Percentiles rank a stretch among this genome's conserved stretches.
phyloP scores from a whole-genome alignment of 2,329 filamentous ascomycete species.

The Fusarium hainanense region DNA sequence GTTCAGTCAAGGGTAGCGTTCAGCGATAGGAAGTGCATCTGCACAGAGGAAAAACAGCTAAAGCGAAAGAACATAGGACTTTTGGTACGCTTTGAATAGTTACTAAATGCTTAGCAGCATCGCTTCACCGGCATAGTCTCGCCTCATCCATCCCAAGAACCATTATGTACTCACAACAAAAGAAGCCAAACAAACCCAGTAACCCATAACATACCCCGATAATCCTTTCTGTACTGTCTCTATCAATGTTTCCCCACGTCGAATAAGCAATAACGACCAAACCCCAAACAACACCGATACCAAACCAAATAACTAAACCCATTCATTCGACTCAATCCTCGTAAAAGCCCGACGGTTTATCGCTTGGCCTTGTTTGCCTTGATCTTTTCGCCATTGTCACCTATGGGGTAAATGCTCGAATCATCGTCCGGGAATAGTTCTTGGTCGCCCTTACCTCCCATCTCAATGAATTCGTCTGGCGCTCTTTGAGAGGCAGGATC shows the following conservation, averaged over 20 bases:
- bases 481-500: constrained; percentile 75
- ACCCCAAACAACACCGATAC: constrained; percentile 17
- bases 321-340: constrained; percentile 1
- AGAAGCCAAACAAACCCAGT: constrained; percentile 2
- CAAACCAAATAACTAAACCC: not conserved
- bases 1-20: not conserved
- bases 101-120: constrained; percentile 10
- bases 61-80: constrained; percentile 15
- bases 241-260: constrained; percentile 17
- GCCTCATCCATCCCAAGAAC: not conserved
- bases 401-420: constrained; percentile 60
- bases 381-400: constrained; percentile 46
- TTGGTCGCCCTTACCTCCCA: constrained; percentile 89
- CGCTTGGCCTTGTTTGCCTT: constrained; percentile 47
- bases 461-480: constrained; percentile 80
- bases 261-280: constrained; percentile 8
- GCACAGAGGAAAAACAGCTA: not conserved
- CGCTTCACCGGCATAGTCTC: constrained; percentile 4
- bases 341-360: constrained; percentile 5
- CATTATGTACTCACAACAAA: not conserved
- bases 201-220: constrained; percentile 11
- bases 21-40: not conserved
- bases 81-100: constrained; percentile 32
- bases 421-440: constrained; percentile 75
- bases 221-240: constrained; percentile 17